Evolutionary conservation across 257 asterid species (phyloP), one percentile per base, ranked within the genome.

Genomic region (Gentiana dahurica): DNA sequence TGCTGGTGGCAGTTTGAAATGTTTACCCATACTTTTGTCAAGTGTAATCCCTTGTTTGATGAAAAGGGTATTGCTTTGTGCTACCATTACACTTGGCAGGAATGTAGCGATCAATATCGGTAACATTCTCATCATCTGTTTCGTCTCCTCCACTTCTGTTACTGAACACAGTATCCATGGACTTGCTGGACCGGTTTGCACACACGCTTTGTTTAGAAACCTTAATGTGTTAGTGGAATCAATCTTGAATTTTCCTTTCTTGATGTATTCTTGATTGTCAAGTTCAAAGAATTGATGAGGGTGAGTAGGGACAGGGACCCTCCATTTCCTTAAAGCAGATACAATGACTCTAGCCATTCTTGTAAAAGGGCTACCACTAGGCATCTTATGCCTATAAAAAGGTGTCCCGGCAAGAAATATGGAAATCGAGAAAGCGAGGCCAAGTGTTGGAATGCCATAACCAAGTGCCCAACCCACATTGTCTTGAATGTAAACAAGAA

Each of bases 131-230:
- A 89, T 65, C 80, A 89, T 86, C 56, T 81, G 94, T 56, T 89
- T 89, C 9, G 95, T 83, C 63, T 89, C 97, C 71, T 89, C 97
- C 4, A 89, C 95, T 78, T 86, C 87, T 2, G 97, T 89, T 33
- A 89, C 79, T 6, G 95, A 53, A 69, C 93, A 81, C 34, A 86
- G 72, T 71, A 78, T 61, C 97, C 96, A 90, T 10, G 88, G 86
- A 58, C 78, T 76, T 0, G 69, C 73, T 51, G 84, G 61, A 49
- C 76, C 80, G 7, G 83, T 77, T 61, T 61, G 68, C 12, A 87
- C 94, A 51, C 87, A 69, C n/a, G 98, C 98, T 63, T 79, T 90
- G 73, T 77, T 84, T 43, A 90, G 68, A 52, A 82, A 84, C 65
- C 97, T 84, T 34, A 85, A 39, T 10, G 86, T 67, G 32, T 77